Evolutionary conservation across 768 basidiomycete species (phyloP), one percentile per base, ranked within the genome.

Genomic region (Pleurotus pulmonarius): DNA sequence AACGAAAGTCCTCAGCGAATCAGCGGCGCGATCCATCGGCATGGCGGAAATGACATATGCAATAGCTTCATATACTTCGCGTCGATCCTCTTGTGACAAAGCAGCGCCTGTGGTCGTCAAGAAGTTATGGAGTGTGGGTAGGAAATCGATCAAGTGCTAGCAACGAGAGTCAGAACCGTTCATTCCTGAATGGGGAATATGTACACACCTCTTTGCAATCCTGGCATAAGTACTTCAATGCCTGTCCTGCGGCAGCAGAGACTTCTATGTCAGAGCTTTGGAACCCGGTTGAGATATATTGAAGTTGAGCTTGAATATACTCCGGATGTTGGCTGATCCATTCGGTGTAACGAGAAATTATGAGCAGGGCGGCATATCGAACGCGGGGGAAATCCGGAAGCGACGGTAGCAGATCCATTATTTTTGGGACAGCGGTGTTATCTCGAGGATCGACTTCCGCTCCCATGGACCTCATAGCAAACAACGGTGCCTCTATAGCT

Each of bases 401-500:
- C 22, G 83, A 85, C 4, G 95, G 94, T 26, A 99, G 85, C 46
- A 98, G 80, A 64, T 94, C 91, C 85, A 99, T 93, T 64, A 98
- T 95, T 68, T 93, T 92, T 2, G 95, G 94, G n/a, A 98, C 87
- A 37, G 90, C 86, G 58, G 80, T 82, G 48, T 91, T 82, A 68
- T 98, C 95, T 40, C 78, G 74, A 7, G 85, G 75, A 64, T 98
- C 91, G 20, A 98, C 81, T 70, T 95, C 88, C 4, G 93, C 95
- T 8, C 97, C 97, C 92, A 99, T 98, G 11, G 96, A 94, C 45
- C 97, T 82, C 87, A 99, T 88, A 15, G 95, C 94, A 72, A 99
- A 99, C 40, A 99, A 72, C 1, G 97, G 97, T 0, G 97, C 97
- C 67, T 99, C 97, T 48, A 99, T 86, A 67, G 93, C 93, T 69